phyloP scores from a whole-genome alignment of 331 rosid genomes.

The Stylosanthes scabra region DNA sequence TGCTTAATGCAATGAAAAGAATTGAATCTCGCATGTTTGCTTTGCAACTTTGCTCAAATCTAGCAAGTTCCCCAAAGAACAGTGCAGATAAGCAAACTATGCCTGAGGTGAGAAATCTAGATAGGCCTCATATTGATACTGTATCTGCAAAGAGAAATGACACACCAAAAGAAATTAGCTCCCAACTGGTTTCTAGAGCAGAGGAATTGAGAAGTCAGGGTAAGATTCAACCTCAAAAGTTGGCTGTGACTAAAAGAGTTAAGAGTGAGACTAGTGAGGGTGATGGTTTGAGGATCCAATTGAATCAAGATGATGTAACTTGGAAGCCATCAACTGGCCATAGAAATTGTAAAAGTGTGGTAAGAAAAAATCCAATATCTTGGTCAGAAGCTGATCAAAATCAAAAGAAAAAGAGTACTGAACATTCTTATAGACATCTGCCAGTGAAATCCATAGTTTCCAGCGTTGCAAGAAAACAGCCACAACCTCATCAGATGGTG shows the following conservation, averaged over 20 bases:
- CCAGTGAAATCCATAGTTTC: slow-evolving; percentile 8
- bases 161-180: slow-evolving; percentile 4
- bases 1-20: slow-evolving; percentile 52
- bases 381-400: slow-evolving; percentile 18
- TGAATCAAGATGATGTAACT: slow-evolving; percentile 26
- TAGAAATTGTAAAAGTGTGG: slow-evolving; percentile 11
- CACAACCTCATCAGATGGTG: slow-evolving; percentile 32
- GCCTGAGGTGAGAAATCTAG: slow-evolving; percentile 5
- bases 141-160: slow-evolving; percentile 25
- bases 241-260: too few species aligned
- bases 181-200: slow-evolving; percentile 12
- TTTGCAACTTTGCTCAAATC: slow-evolving; percentile 51
- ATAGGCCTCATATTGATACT: not conserved
- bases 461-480: slow-evolving; percentile 21
- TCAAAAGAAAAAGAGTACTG: slow-evolving; percentile 24
- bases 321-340: slow-evolving; percentile 32
- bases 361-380: slow-evolving; percentile 13
- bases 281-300: slow-evolving; percentile 56
- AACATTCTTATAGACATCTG: slow-evolving; percentile 26
- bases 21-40: slow-evolving; percentile 65
- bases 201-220: slow-evolving; percentile 20
- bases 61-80: slow-evolving; percentile 25
- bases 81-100: slow-evolving; percentile 27
- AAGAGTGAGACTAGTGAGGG: slow-evolving; percentile 40
- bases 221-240: not conserved